A percentile compares a stretch with the other conserved stretches of the same genome.
These are phyloP conservation scores for Cicer pinnatifidum DNA, from an alignment of 306 rosid species.

Conservation along the genomic window DNA sequence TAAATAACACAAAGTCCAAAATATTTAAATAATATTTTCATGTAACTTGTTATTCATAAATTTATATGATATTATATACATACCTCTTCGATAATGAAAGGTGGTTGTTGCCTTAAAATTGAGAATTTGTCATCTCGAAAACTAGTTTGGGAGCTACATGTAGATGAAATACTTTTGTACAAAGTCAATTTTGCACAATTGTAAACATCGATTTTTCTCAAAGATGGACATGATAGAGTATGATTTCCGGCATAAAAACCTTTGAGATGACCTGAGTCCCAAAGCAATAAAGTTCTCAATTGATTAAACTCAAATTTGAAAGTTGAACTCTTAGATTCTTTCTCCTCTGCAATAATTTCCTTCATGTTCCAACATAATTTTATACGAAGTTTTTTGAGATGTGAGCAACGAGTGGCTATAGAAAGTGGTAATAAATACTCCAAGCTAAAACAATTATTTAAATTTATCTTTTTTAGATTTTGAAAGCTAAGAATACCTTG, in stretches of 20 bases:
- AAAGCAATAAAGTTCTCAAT: not conserved
- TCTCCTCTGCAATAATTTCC: not conserved
- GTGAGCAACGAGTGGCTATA: not conserved
- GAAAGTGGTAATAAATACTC: constrained; percentile 8
- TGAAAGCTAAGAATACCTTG: not conserved
- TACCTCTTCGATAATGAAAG: not conserved
- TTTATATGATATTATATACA: no score
- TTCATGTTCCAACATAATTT: not conserved
- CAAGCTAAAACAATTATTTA: not conserved
- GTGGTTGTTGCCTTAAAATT: no score
- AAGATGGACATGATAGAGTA: not conserved
- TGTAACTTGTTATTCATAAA: no score
- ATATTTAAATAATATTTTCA: no score
- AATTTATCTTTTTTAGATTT: not conserved
- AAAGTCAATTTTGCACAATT: not conserved
- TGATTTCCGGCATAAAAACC: not conserved
- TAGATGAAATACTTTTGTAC: not conserved
- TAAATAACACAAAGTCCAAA: no score
- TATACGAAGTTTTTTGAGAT: not conserved
- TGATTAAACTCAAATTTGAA: not conserved
- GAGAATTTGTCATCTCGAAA: not conserved
- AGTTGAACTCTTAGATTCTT: not conserved
- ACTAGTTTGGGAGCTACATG: not conserved
- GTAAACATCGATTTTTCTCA: not conserved
- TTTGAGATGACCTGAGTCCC: not conserved